phyloP scores from a whole-genome alignment of 805 yeast species.

The Ogataea trehalophila region DNA sequence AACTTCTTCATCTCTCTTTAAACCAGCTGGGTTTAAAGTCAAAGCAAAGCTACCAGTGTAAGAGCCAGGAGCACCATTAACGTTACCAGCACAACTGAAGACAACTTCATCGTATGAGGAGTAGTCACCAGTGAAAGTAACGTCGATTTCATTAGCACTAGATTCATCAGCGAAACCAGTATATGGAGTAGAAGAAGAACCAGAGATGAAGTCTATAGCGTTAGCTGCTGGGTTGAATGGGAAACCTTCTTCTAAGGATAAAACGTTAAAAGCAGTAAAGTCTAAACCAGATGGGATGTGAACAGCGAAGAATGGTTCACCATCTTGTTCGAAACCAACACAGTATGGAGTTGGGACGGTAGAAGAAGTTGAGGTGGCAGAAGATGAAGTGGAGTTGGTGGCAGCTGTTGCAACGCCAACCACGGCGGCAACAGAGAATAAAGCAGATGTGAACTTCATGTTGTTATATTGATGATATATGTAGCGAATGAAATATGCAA shows the following conservation, averaged over 20 bases:
- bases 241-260: slow-evolving; percentile 17
- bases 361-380: slow-evolving; percentile 3
- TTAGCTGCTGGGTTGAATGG: slow-evolving; percentile 9
- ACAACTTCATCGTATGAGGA: slow-evolving; percentile 7
- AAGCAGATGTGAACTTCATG: slow-evolving; percentile 15
- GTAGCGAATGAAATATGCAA: slow-evolving; percentile 14
- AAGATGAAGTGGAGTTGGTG: slow-evolving; percentile 15
- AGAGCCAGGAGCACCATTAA: slow-evolving; percentile 11
- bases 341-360: slow-evolving; percentile 15
- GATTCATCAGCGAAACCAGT: slow-evolving; percentile 14
- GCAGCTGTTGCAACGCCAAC: slow-evolving; percentile 13
- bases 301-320: slow-evolving; percentile 16
- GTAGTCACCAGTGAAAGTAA: slow-evolving; percentile 8
- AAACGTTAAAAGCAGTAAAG: slow-evolving; percentile 8
- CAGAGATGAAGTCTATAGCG: slow-evolving; percentile 1
- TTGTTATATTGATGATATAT: neutral
- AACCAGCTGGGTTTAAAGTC: slow-evolving; percentile 13
- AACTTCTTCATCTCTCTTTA: slow-evolving; percentile 21
- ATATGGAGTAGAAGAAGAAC: slow-evolving; percentile 3
- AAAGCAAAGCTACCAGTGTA: slow-evolving; percentile 19
- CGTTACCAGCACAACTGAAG: slow-evolving; percentile 15
- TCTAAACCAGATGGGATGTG: slow-evolving; percentile 14
- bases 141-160: slow-evolving; percentile 11
- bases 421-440: slow-evolving; percentile 14
- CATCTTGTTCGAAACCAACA: slow-evolving; percentile 11